Base-by-base conservation (phyloP, 2,329 filamentous ascomycete genomes). In the Nigrograna mackinnonii region DNA sequence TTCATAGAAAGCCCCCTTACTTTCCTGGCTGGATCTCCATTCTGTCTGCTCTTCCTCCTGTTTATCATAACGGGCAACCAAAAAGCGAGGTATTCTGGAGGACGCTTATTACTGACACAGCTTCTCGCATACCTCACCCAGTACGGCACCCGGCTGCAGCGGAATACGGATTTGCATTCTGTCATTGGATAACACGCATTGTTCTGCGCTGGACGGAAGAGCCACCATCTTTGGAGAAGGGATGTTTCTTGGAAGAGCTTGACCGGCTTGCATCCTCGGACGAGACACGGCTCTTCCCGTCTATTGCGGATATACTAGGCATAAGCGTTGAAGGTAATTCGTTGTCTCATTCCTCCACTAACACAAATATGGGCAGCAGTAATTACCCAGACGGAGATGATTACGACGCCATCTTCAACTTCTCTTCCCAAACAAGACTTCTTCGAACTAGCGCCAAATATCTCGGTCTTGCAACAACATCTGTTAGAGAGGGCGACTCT, bases 401-500 rank as follows among this genome's bases (percentile, higher is more conserved):
- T 28, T 33, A 11, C 18, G 31, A 33, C 31, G 31, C 31, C 16
- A 17, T 33, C 9, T 16, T 33, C 16, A 17, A 11, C 9, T 11
- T 11, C 31, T 33, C 31, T 11, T 11, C 31, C 9, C 31, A 33
- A 9, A 33, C 31, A 17, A 41, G 50, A 13, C 50, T 44, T 1
- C 55, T 50, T 21, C 40, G 45, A 7, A 55, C 49, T 3, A 41
- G 31, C 9, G 39, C 19, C 19, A 46, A 13, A 44, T 46, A 46
- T 16, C 44, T 58, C 14, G 49, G 52, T 5, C 43, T 58, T 6
- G 49, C 44, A 4, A 45, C 50, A 14, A 47, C 50, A 22, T 49
- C 47, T 24, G 19, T 58, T 24, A 31, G 44, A 3, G 31, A 47
- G 33, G 43, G 35, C 12, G 50, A 54, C 14, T 41, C 37, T 18